Percentiles rank a stretch among this genome's conserved stretches.
These are phyloP conservation scores for Cercis canadensis DNA, from an alignment of 306 rosid species.

Conservation along the genomic window DNA sequence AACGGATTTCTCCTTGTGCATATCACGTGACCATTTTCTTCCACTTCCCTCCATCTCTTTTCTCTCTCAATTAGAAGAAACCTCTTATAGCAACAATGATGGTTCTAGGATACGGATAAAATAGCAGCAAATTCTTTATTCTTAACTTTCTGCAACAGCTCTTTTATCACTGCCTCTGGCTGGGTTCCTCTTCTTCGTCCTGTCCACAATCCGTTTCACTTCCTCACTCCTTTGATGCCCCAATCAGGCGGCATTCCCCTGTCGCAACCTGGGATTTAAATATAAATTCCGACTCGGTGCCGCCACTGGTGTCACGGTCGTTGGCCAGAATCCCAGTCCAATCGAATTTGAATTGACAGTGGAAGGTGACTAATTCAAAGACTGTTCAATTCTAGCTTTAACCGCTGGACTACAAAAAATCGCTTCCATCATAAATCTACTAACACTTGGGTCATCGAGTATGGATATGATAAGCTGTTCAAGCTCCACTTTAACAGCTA, in stretches of 20 bases:
- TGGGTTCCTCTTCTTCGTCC: slow-evolving; percentile 80
- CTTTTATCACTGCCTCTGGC: slow-evolving; percentile 79
- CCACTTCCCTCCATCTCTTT: no score
- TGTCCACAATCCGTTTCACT: slow-evolving; percentile 64
- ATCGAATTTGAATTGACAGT: slow-evolving; percentile 47
- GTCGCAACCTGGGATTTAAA: slow-evolving; percentile 81
- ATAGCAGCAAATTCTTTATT: slow-evolving; percentile 68
- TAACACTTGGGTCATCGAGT: slow-evolving; percentile 95
- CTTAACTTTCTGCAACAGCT: slow-evolving; percentile 73
- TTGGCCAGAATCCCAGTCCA: slow-evolving; percentile 71
- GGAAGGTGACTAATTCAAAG: slow-evolving; percentile 55
- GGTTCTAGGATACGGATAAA: no score
- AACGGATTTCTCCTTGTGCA: no score
- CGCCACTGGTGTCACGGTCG: slow-evolving; percentile 25
- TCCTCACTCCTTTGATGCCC: slow-evolving; percentile 71
- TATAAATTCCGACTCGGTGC: slow-evolving; percentile 61
- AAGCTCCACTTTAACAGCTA: slow-evolving; percentile 92
- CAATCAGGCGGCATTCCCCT: slow-evolving; percentile 52
- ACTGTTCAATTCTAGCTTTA: slow-evolving; percentile 83
- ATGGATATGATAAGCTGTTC: slow-evolving; percentile 93
- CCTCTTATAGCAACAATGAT: no score
- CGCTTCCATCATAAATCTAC: slow-evolving; percentile 96
- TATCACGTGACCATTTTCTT: no score
- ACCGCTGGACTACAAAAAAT: slow-evolving; percentile 94
- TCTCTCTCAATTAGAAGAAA: no score